phyloP scores from a whole-genome alignment of 768 basidiomycete species.

The Leccinum disarticulatum region DNA sequence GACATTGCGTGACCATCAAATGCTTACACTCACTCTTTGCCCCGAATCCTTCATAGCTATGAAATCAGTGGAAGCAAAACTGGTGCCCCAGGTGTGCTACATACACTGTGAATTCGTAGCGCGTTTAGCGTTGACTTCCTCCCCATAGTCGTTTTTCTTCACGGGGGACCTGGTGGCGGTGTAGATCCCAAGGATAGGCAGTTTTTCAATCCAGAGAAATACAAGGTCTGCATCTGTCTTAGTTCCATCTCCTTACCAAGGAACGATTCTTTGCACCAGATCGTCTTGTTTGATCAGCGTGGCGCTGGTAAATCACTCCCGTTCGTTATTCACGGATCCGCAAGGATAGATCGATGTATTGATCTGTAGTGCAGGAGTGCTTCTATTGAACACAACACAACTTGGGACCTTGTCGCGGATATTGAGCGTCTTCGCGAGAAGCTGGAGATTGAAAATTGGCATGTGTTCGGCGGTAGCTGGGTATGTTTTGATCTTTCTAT shows the following conservation, averaged over 20 bases:
- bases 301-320: constrained; percentile 87
- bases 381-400: constrained; percentile 83
- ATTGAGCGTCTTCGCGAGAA: constrained; percentile 79
- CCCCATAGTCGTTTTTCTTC: constrained; percentile 69
- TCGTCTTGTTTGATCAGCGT: constrained; percentile 87
- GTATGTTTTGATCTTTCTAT: constrained; percentile 38
- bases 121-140: constrained; percentile 1
- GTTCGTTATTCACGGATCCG: constrained; percentile 40
- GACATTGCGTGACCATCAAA: constrained; percentile 10
- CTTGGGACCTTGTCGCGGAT: constrained; percentile 91
- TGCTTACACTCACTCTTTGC: constrained; percentile 1
- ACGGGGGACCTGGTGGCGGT: constrained; percentile 86
- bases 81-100: constrained; percentile 63
- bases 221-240: constrained; percentile 52
- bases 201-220: constrained; percentile 84
- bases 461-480: constrained; percentile 96
- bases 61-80: constrained; percentile 78
- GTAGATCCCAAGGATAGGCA: constrained; percentile 62
- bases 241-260: constrained; percentile 1
- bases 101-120: neutral
- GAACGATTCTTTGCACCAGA: constrained; percentile 40
- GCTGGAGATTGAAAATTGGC: constrained; percentile 81
- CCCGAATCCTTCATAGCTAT: constrained; percentile 49
- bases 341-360: constrained; percentile 4
- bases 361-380: constrained; percentile 53